phyloP scores from a whole-genome alignment of 75 land plant species.

The Cupressus sempervirens region DNA sequence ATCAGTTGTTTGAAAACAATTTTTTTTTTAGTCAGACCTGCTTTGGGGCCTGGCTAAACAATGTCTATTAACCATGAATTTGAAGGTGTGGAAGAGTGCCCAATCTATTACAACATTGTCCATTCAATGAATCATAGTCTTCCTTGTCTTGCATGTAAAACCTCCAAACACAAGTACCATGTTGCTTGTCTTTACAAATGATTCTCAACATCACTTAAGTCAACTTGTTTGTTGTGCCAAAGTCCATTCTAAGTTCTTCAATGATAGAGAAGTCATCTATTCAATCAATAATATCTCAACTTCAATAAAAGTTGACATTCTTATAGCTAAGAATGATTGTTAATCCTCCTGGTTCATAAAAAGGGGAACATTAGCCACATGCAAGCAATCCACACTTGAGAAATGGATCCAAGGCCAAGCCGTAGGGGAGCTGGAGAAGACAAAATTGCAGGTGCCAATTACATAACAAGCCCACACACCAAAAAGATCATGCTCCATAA shows the following conservation, averaged over 20 bases:
- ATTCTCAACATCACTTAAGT: slow-evolving; percentile 96
- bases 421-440: too few species aligned
- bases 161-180: slow-evolving; percentile 96
- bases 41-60: too few species aligned
- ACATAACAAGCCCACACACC: too few species aligned
- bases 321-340: not conserved
- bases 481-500: too few species aligned
- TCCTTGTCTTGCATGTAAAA: slow-evolving; percentile 95
- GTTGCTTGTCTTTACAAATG: slow-evolving; percentile 94
- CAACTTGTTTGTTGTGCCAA: slow-evolving; percentile 94
- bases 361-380: too few species aligned
- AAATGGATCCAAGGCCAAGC: too few species aligned
- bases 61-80: slow-evolving; percentile 96
- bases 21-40: too few species aligned
- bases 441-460: too few species aligned
- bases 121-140: slow-evolving; percentile 82
- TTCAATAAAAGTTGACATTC: not conserved
- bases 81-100: slow-evolving; percentile 98
- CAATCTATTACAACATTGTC: slow-evolving; percentile 95
- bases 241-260: slow-evolving; percentile 63
- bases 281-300: not conserved
- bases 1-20: too few species aligned
- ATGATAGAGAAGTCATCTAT: not conserved
- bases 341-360: not conserved
- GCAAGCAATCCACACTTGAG: too few species aligned